Evolutionary conservation across 2,329 filamentous ascomycete genomes (phyloP), one percentile per base, ranked within the genome.

Genomic region (Drechslera avenae): DNA sequence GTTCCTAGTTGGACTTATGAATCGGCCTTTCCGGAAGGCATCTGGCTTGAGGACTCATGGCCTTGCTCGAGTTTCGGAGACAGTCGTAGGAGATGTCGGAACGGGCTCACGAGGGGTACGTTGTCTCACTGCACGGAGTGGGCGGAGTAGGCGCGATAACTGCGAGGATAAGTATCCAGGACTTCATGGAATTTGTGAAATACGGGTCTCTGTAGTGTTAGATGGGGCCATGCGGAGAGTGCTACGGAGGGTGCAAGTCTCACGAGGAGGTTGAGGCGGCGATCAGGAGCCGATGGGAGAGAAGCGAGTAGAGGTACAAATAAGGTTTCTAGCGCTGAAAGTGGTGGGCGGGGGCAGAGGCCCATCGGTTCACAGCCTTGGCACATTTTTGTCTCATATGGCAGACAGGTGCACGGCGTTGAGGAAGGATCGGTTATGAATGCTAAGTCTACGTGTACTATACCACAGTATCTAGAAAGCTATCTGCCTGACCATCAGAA

Each of bases 271-370:
- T 43, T 35, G 42, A 45, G 35, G 39, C 12, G 28, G 46, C 6
- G 39, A 32, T 17, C 31, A 39, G 41, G 18, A 45, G 14, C 34
- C n/a, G 44, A 35, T 21, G 30, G 21, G 41, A 19, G 31, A 30
- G 35, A 41, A 46, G 52, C 30, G 31, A 23, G 28, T 17, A 54
- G 56, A 51, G 41, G 56, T 59, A 50, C 13, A 42, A 59, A 47
- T 59, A 59, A 56, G 54, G 56, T 59, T 56, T 51, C 42, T 46
- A 17, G 21, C 53, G 53, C 56, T 59, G 56, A 49, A 40, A 35
- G 31, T 26, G 26, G 23, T 48, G 18, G 32, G 46, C 37, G 47
- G 39, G 44, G 30, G 46, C 47, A 16, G 41, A 40, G 31, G 32
- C 39, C 40, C 30, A 39, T 39, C 37, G 32, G 42, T 43, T 50